Percentiles rank a stretch among this genome's conserved stretches.
phyloP scores from a whole-genome alignment of 2,329 filamentous ascomycete species.

The Arthroderma sp. region DNA sequence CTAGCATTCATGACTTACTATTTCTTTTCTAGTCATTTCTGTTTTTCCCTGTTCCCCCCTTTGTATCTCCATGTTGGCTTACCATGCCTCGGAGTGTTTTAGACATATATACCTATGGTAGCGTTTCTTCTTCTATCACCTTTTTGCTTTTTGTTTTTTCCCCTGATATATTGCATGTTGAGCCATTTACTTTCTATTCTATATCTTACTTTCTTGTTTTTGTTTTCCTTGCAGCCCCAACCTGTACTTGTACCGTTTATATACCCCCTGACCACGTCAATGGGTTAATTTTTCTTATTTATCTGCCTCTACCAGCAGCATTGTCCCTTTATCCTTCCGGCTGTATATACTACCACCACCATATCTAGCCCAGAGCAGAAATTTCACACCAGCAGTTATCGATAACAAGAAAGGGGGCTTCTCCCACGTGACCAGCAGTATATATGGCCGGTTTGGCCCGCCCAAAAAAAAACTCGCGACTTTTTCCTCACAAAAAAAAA shows the following conservation, averaged over 20 bases:
- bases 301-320: no score
- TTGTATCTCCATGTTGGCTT: neutral
- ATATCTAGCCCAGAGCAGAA: neutral
- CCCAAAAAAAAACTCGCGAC: neutral
- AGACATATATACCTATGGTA: neutral
- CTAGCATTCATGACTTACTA: neutral
- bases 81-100: slow-evolving; percentile 5
- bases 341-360: neutral
- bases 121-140: slow-evolving; percentile 8
- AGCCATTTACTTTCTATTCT: neutral
- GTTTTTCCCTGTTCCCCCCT: neutral
- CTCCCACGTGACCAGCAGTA: slow-evolving; percentile 1
- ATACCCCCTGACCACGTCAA: neutral
- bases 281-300: no score
- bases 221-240: neutral
- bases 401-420: neutral
- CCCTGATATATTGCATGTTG: neutral
- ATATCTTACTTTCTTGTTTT: neutral
- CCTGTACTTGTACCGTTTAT: neutral
- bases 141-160: slow-evolving; percentile 2
- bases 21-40: neutral
- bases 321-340: no score
- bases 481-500: neutral
- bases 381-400: neutral
- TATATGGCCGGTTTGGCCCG: neutral